These are phyloP conservation scores for Bombardia bombarda DNA, from an alignment of 495 filamentous ascomycete genomes.

Conservation along the genomic window DNA sequence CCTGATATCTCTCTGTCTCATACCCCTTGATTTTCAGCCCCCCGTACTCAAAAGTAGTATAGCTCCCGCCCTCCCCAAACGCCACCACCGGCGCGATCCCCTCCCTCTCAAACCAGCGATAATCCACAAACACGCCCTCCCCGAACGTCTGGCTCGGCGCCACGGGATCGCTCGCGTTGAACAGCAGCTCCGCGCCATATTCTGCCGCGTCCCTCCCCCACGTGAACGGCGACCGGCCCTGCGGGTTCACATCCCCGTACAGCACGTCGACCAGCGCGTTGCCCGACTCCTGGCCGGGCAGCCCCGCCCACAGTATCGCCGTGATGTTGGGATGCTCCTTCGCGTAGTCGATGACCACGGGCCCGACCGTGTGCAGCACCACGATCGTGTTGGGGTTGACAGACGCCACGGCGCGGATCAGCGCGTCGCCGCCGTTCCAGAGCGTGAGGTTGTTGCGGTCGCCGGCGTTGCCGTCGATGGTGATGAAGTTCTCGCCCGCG, in stretches of 20 bases:
- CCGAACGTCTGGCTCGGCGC: constrained; percentile 31
- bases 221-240: constrained; percentile 47
- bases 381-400: constrained; percentile 47
- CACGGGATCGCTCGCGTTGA: constrained; percentile 20
- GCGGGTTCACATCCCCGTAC: constrained; percentile 40
- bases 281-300: constrained; percentile 49
- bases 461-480: constrained; percentile 49
- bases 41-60: constrained; percentile 34
- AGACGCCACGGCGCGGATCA: constrained; percentile 42
- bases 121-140: constrained; percentile 47
- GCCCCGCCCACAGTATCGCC: constrained; percentile 46
- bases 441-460: constrained; percentile 44
- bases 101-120: constrained; percentile 41
- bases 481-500: constrained; percentile 48
- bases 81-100: constrained; percentile 37
- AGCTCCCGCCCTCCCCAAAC: constrained; percentile 43
- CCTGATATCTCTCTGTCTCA: too few species aligned
- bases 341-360: constrained; percentile 38
- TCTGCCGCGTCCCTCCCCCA: constrained; percentile 40
- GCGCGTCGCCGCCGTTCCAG: constrained; percentile 43
- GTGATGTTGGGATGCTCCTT: constrained; percentile 50
- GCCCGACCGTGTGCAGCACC: constrained; percentile 46
- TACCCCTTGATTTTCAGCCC: constrained; percentile 15
- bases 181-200: constrained; percentile 38
- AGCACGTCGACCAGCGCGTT: constrained; percentile 45